Base-by-base conservation (phyloP, 768 basidiomycete species). In the Cystobasidium onofrii region DNA sequence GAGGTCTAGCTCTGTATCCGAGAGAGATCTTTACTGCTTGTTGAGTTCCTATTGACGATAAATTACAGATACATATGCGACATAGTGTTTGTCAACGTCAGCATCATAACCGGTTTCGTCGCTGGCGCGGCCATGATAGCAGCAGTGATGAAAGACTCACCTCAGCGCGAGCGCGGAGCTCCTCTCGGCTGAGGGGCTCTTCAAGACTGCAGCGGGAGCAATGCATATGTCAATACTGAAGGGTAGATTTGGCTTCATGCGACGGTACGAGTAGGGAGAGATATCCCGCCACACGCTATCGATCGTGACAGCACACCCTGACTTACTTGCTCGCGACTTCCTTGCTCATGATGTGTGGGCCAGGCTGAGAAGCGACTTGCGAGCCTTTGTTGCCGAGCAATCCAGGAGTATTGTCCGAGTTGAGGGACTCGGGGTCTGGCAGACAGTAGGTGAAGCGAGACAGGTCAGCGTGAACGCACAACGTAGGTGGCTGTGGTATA, bases 111-210 rank as follows among this genome's bases (percentile, higher is more conserved):
- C n/a, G n/a, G n/a, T n/a, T n/a, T n/a, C n/a, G n/a, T n/a, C n/a
- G n/a, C n/a, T n/a, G n/a, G n/a, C n/a, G n/a, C n/a, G n/a, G n/a
- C n/a, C n/a, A n/a, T n/a, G n/a, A n/a, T n/a, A n/a, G n/a, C n/a
- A n/a, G n/a, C n/a, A n/a, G n/a, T n/a, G n/a, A n/a, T n/a, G n/a
- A 63, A 64, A 46, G 63, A 4, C 69, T 71, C 52, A 71, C 69
- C 27, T 71, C 69, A n/a, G 69, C 69, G 23, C 69, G 52, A 7
- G 50, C 54, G 17, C 69, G 50, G 13, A 71, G 69, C 54, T 71
- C 69, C 20, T 71, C 69, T 27, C 69, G 69, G 55, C 69, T 71
- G 69, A 71, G 69, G 4, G 69, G 69, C 69, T 71, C 69, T 34
- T 71, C 69, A 54, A 71, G 69, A 46, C 65, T 67, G 65, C 7